A percentile compares a stretch with the other conserved stretches of the same genome.
Evolutionary conservation across 2,329 filamentous ascomycete genomes (phyloP).

Genomic region (Aspergillus aculeatinus): DNA sequence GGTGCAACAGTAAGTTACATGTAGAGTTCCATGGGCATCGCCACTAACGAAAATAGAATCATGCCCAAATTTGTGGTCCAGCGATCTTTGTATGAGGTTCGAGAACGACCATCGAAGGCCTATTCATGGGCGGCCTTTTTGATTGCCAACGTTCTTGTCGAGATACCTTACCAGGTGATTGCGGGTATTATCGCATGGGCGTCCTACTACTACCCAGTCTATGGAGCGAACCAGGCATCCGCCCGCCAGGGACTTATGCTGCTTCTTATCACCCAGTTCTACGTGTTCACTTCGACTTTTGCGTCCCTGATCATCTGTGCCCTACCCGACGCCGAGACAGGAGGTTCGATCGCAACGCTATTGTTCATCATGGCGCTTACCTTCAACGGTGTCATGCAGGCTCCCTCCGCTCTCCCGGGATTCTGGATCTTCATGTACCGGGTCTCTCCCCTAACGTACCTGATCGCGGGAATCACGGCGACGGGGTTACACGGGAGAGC

Average conservation of each 20-base stretch:
- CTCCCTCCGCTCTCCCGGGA: conserved; percentile 60
- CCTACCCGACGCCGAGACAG: conserved; percentile 71
- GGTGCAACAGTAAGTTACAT: conserved; percentile 49
- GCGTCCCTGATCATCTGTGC: conserved; percentile 74
- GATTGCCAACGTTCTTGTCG: conserved; percentile 77
- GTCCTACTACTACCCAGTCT: conserved; percentile 81
- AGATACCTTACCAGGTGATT: conserved; percentile 79
- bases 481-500: conserved; percentile 66
- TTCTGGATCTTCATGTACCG: conserved; percentile 89
- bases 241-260: conserved; percentile 78
- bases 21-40: conserved; percentile 52
- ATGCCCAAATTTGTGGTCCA: conserved; percentile 87
- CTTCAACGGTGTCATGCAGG: conserved; percentile 71
- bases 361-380: conserved; percentile 71
- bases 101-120: conserved; percentile 78
- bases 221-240: conserved; percentile 57
- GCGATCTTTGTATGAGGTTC: conserved; percentile 77
- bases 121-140: conserved; percentile 87
- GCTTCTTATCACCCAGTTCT: conserved; percentile 71
- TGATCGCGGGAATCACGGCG: conserved; percentile 70
- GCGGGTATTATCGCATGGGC: conserved; percentile 73
- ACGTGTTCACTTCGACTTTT: conserved; percentile 80
- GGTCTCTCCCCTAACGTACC: conserved; percentile 78
- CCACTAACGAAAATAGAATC: conserved; percentile 22
- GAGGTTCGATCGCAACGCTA: conserved; percentile 72